Evolutionary conservation across 1,284 basidiomycete genomes (phyloP).

Genomic region (Pseudozyma tsukubaensis): DNA sequence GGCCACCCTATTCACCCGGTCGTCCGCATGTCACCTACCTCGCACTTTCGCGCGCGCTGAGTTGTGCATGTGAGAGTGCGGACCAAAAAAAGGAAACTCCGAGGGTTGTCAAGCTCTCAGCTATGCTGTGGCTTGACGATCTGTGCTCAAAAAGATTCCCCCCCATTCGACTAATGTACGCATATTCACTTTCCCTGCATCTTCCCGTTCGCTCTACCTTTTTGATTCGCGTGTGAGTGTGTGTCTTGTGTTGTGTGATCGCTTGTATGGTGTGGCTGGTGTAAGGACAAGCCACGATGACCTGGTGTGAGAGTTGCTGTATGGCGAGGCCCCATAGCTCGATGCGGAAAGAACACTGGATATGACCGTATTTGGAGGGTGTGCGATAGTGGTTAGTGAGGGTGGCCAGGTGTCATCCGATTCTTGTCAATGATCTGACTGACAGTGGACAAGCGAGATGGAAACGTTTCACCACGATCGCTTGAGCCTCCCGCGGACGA

Average conservation of each 20-base stretch:
- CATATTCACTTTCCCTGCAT: conserved; percentile 48
- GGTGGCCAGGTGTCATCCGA: too few species aligned
- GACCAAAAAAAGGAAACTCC: conserved; percentile 36
- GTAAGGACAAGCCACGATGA: too few species aligned
- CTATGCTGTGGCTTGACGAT: conserved; percentile 16
- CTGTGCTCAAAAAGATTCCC: conserved; percentile 44
- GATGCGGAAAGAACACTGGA: too few species aligned
- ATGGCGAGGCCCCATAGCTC: too few species aligned
- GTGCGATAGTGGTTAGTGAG: too few species aligned
- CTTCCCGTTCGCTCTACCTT: conserved; percentile 30
- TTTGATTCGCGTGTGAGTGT: conserved; percentile 1
- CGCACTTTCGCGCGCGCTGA: conserved; percentile 4
- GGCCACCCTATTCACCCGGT: background rate
- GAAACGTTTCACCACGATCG: too few species aligned
- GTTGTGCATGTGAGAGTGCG: conserved; percentile 3
- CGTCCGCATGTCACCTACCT: conserved; percentile 15
- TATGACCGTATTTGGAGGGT: too few species aligned
- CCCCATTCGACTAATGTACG: conserved; percentile 46
- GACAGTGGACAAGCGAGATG: too few species aligned
- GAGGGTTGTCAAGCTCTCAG: conserved; percentile 21
- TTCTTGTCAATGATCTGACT: too few species aligned
- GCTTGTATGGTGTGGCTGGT: too few species aligned
- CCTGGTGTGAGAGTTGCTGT: too few species aligned
- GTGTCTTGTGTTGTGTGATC: background rate
- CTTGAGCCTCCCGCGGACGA: too few species aligned